Evolutionary conservation across 495 filamentous ascomycete species (phyloP).

Genomic region (Penicillium mononematosum): DNA sequence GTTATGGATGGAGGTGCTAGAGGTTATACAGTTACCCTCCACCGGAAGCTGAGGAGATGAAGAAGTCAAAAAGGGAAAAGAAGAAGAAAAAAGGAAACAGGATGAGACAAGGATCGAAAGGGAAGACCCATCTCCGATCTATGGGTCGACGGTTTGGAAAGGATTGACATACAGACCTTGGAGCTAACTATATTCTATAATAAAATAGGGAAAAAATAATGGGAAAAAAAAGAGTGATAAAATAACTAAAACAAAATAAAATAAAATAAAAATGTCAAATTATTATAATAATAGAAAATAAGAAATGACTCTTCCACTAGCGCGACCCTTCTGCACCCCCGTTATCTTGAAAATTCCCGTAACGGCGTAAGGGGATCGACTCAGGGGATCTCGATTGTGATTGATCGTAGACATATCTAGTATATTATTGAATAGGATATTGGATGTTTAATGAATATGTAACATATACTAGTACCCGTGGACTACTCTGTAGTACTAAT

Average conservation of each 20-base stretch:
- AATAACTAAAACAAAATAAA: background rate
- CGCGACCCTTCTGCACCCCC: conserved; percentile 33
- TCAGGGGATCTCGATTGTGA: conserved; percentile 6
- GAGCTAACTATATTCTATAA: conserved; percentile 11
- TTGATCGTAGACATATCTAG: background rate
- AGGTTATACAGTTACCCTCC: background rate
- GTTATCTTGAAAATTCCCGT: conserved; percentile 32
- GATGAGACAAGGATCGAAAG: conserved; percentile 25
- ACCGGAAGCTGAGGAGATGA: conserved; percentile 1
- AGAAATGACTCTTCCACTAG: conserved; percentile 32
- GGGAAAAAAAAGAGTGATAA: background rate
- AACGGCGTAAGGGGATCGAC: conserved; percentile 31
- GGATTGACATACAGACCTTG: conserved; percentile 28
- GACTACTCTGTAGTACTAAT: too few relatives aligned
- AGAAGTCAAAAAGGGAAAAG: conserved; percentile 14
- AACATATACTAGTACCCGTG: background rate
- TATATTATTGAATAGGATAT: background rate
- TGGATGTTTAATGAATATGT: conserved; percentile 8
- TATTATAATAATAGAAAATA: conserved; percentile 16
- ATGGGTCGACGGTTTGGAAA: conserved; percentile 31
- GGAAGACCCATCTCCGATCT: conserved; percentile 30
- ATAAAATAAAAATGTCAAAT: conserved; percentile 7
- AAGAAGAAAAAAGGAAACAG: conserved; percentile 6
- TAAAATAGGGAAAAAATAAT: background rate
- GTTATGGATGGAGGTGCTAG: conserved; percentile 1